These are phyloP conservation scores for Colletotrichum plurivorum DNA, from an alignment of 2,329 filamentous ascomycete species.

Conservation along the genomic window DNA sequence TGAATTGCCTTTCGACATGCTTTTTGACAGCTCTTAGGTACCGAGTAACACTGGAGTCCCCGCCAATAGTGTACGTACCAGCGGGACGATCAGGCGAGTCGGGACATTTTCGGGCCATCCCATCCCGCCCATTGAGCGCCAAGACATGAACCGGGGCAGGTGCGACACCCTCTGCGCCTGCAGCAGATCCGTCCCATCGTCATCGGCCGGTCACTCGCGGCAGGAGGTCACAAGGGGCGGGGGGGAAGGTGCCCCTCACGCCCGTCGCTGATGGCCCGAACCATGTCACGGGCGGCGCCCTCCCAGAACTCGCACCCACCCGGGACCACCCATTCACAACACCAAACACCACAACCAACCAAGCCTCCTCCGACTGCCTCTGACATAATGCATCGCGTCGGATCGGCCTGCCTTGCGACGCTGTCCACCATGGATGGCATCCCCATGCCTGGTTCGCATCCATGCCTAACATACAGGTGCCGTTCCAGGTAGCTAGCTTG, in stretches of 20 bases:
- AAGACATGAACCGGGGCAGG: constrained; percentile 12
- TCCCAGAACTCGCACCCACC: constrained; percentile 27
- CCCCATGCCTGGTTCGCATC: constrained; percentile 37
- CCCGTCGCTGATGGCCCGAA: constrained; percentile 36
- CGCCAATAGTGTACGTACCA: too few relatives aligned
- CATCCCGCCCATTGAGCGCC: neutral
- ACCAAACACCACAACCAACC: neutral
- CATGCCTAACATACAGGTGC: neutral
- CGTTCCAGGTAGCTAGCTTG: neutral
- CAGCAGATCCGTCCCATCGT: constrained; percentile 32
- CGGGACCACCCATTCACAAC: neutral
- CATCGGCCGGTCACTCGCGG: constrained; percentile 25
- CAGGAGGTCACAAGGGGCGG: constrained; percentile 26
- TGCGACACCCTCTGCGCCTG: constrained; percentile 35
- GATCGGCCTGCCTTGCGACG: constrained; percentile 9
- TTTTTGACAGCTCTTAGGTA: too few relatives aligned
- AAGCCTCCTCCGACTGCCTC: constrained; percentile 12
- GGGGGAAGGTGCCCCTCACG: too few relatives aligned
- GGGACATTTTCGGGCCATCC: constrained; percentile 1
- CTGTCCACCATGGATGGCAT: constrained; percentile 48
- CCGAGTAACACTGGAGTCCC: too few relatives aligned
- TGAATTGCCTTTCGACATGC: too few relatives aligned
- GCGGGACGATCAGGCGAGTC: neutral
- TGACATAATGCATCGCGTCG: constrained; percentile 33
- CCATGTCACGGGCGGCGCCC: constrained; percentile 35